phyloP scores from a whole-genome alignment of 441 rosid species.

The Populus hybrid region DNA sequence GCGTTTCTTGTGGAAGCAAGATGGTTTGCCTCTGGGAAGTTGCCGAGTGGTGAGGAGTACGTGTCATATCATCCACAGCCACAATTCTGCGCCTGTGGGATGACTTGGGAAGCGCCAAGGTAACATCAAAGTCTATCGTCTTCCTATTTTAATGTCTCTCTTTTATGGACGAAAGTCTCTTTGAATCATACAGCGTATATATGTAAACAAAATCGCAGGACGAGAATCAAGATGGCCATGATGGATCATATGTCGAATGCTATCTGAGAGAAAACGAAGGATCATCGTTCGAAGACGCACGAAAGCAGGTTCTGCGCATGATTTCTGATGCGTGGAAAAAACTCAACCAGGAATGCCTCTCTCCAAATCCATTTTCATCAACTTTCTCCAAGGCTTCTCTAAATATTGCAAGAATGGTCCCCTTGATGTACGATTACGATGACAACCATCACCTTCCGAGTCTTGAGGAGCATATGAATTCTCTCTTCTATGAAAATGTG shows the following conservation, averaged over 20 bases:
- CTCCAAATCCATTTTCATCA: constrained; percentile 28
- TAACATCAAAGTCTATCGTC: not conserved
- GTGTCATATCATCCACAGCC: constrained; percentile 39
- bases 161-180: not conserved
- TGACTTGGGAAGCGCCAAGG: constrained; percentile 60
- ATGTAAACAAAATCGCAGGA: constrained; percentile 22
- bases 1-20: constrained; percentile 52
- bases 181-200: not conserved
- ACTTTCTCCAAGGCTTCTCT: constrained; percentile 37
- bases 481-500: constrained; percentile 13
- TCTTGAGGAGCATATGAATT: constrained; percentile 34
- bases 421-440: constrained; percentile 49
- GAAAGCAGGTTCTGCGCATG: constrained; percentile 23
- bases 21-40: constrained; percentile 41
- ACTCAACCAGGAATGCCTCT: constrained; percentile 38
- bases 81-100: constrained; percentile 66
- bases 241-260: constrained; percentile 50
- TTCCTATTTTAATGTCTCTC: no score
- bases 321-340: constrained; percentile 48
- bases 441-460: constrained; percentile 34
- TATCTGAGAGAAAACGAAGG: constrained; percentile 35
- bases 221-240: constrained; percentile 43
- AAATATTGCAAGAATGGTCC: constrained; percentile 60
- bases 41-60: constrained; percentile 42
- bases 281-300: constrained; percentile 24